phyloP scores from a whole-genome alignment of 1,139 yeast genomes.

The Chernovozyma sophiae-reginae region DNA sequence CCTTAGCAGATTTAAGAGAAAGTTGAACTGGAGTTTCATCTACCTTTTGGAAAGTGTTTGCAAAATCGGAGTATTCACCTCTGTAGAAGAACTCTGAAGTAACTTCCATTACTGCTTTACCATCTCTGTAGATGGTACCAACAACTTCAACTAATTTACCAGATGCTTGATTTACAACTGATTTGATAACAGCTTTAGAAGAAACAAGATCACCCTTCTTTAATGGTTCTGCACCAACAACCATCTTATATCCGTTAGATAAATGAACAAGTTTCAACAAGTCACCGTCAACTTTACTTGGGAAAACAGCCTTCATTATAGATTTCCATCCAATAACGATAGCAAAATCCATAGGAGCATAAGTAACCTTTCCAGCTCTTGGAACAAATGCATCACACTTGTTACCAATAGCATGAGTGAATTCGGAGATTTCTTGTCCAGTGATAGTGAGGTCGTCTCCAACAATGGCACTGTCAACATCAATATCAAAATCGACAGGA shows the following conservation, averaged over 20 bases:
- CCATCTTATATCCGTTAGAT: constrained; percentile 91
- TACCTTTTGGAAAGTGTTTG: constrained; percentile 87
- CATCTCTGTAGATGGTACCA: constrained; percentile 80
- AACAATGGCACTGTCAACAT: constrained; percentile 63
- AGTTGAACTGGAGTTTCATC: constrained; percentile 87
- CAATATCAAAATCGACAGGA: constrained; percentile 59
- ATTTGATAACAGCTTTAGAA: constrained; percentile 78
- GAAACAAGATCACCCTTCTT: constrained; percentile 83
- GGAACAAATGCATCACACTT: constrained; percentile 93
- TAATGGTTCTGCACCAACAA: constrained; percentile 88
- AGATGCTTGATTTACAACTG: constrained; percentile 85
- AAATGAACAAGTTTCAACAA: constrained; percentile 88
- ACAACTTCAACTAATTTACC: constrained; percentile 96
- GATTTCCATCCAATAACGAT: constrained; percentile 99
- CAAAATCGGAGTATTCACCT: constrained; percentile 82
- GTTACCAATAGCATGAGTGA: constrained; percentile 96
- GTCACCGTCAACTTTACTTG: constrained; percentile 94
- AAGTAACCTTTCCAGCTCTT: constrained; percentile 76
- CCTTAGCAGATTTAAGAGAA: constrained; percentile 69
- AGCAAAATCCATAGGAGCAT: constrained; percentile 99
- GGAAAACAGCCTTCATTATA: constrained; percentile 95
- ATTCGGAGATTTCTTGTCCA: constrained; percentile 78
- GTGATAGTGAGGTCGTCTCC: constrained; percentile 72
- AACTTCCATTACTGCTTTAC: constrained; percentile 85
- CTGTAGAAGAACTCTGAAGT: constrained; percentile 95